Conservation (phyloP, 257 asterid genomes). For the Ballota nigra region DNA sequence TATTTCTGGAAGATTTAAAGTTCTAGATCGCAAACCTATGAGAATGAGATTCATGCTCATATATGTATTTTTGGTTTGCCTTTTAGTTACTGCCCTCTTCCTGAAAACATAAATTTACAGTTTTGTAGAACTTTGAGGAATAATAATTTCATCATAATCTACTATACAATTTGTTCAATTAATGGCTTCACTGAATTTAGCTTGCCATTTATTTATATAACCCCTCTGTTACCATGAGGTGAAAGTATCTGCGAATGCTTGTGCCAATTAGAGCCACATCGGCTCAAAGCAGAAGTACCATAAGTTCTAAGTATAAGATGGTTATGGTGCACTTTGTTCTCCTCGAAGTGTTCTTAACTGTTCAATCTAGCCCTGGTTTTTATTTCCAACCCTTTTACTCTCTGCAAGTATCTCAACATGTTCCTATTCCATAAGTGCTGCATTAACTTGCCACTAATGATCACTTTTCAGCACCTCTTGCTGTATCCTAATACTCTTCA, state of each 20-base stretch:
- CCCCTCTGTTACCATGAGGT: neutral
- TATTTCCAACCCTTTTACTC: neutral
- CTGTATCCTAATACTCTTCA: too few relatives aligned
- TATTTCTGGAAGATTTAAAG: neutral
- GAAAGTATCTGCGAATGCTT: neutral
- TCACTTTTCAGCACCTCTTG: too few relatives aligned
- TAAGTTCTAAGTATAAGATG: neutral
- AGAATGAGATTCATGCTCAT: constrained; percentile 1
- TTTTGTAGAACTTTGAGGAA: neutral
- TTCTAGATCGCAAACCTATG: neutral
- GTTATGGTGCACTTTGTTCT: neutral
- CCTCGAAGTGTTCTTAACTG: neutral
- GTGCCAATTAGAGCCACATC: neutral
- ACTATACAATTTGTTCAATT: neutral
- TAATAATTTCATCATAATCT: constrained; percentile 4
- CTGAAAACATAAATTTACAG: neutral
- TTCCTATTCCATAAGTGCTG: neutral
- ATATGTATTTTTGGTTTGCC: neutral
- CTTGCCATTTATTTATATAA: neutral
- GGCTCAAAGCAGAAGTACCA: neutral
- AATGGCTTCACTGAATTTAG: neutral
- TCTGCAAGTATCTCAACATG: neutral
- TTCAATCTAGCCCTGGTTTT: neutral
- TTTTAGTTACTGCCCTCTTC: neutral
- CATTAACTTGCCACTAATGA: neutral